A percentile compares a stretch with the other conserved stretches of the same genome.
phyloP scores from a whole-genome alignment of 306 rosid genomes.

The Oxytropis ochrocephala region DNA sequence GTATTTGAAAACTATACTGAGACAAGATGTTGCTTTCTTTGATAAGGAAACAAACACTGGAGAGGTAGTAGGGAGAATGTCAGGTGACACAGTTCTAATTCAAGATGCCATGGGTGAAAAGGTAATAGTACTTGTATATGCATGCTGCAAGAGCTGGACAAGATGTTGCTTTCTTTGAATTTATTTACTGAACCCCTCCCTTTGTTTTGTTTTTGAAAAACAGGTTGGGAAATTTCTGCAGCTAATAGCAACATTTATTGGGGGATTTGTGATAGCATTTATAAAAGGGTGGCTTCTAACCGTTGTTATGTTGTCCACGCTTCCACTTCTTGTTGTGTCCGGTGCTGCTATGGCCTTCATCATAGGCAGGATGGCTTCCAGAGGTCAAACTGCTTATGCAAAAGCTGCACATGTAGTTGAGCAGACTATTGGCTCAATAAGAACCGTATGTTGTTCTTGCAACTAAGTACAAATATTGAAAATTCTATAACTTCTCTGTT shows the following conservation, averaged over 20 bases:
- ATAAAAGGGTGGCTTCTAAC: constrained; percentile 84
- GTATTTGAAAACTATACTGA: constrained; percentile 74
- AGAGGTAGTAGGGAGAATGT: constrained; percentile 88
- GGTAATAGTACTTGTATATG: constrained; percentile 26
- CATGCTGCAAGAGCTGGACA: neutral
- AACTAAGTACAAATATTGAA: neutral
- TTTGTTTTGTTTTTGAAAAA: neutral
- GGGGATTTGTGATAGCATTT: constrained; percentile 68
- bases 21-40: constrained; percentile 84
- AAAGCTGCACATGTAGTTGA: constrained; percentile 80
- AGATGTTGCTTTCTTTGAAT: no score
- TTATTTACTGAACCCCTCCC: neutral
- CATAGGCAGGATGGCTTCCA: constrained; percentile 55
- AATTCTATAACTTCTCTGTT: neutral
- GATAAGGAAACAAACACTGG: constrained; percentile 86
- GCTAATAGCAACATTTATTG: constrained; percentile 56
- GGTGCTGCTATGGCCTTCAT: constrained; percentile 59
- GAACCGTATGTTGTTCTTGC: constrained; percentile 48
- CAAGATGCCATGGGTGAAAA: constrained; percentile 99
- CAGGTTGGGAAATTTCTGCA: constrained; percentile 85
- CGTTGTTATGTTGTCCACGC: constrained; percentile 64
- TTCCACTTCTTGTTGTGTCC: constrained; percentile 63
- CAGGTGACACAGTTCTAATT: constrained; percentile 88
- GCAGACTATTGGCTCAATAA: constrained; percentile 82
- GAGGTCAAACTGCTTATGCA: constrained; percentile 71